phyloP scores from a whole-genome alignment of 371 early-diverging fungal genomes.

The Lichtheimia hyalospora region DNA sequence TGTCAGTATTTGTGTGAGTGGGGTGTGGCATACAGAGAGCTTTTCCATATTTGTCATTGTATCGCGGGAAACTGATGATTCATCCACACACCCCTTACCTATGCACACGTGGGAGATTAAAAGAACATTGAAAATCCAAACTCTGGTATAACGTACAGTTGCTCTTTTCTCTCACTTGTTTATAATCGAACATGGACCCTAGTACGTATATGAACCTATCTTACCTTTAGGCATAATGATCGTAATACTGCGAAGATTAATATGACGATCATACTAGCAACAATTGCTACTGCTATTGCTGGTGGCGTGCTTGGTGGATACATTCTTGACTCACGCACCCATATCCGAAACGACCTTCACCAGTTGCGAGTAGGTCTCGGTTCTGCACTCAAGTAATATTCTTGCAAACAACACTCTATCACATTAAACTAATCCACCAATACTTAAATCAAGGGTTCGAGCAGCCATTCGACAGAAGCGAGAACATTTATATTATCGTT shows the following conservation, averaged over 20 bases:
- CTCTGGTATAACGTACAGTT: no score
- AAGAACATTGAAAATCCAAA: not conserved
- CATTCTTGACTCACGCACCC: slow-evolving; percentile 21
- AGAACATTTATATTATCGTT: slow-evolving; percentile 27
- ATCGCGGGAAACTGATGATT: no score
- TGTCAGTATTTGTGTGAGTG: no score
- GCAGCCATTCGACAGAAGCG: slow-evolving; percentile 4
- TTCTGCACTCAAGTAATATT: slow-evolving; percentile 13
- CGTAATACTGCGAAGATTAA: no score
- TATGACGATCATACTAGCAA: not conserved
- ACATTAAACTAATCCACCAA: not conserved
- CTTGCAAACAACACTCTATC: not conserved
- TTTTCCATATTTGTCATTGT: no score
- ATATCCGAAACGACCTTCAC: slow-evolving; percentile 17
- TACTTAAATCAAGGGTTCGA: not conserved
- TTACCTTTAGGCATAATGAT: no score
- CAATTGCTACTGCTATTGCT: slow-evolving; percentile 14
- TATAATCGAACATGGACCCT: no score
- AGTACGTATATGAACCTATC: no score
- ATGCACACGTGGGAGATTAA: no score
- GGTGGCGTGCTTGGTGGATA: slow-evolving; percentile 17
- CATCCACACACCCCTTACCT: no score
- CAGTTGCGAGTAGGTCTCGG: slow-evolving; percentile 7
- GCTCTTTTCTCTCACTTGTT: no score
- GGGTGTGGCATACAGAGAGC: no score